Evolutionary conservation across 106 monocot genomes (phyloP).

Genomic region (Agapanthus africanus): DNA sequence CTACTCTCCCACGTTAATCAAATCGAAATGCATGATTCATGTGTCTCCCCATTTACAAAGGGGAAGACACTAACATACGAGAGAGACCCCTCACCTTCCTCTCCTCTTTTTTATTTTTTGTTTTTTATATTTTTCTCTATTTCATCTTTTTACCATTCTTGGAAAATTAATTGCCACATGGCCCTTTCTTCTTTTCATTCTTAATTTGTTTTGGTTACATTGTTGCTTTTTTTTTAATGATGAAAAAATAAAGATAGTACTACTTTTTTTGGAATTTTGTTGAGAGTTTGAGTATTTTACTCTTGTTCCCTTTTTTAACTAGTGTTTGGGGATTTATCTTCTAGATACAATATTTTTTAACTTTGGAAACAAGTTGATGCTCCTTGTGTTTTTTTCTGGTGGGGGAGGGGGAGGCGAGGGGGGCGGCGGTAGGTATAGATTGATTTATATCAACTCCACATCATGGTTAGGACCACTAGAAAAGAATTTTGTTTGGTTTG

Average conservation of each 20-base stretch:
- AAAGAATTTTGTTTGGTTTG: not conserved
- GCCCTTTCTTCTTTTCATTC: not conserved
- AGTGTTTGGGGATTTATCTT: too few relatives aligned
- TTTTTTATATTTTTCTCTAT: not conserved
- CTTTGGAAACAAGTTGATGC: not conserved
- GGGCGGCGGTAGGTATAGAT: not conserved
- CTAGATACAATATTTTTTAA: too few relatives aligned
- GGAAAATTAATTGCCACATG: not conserved
- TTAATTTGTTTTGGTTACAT: not conserved
- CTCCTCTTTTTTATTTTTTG: not conserved
- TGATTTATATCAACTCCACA: too few relatives aligned
- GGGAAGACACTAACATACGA: not conserved
- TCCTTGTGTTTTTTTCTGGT: not conserved
- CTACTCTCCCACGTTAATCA: slow-evolving; percentile 14
- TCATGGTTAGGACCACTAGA: too few relatives aligned
- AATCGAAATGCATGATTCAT: slow-evolving; percentile 14
- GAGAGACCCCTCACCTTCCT: slow-evolving; percentile 4
- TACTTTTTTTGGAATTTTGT: not conserved
- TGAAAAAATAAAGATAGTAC: not conserved
- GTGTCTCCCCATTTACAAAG: slow-evolving; percentile 9
- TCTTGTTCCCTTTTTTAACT: not conserved
- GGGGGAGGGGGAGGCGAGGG: not conserved
- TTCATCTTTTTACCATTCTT: not conserved
- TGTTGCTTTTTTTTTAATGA: not conserved
- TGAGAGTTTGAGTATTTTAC: slow-evolving; percentile 3